Conservation (phyloP, 148 eudicot species). For the Gaultheria prostrata region DNA sequence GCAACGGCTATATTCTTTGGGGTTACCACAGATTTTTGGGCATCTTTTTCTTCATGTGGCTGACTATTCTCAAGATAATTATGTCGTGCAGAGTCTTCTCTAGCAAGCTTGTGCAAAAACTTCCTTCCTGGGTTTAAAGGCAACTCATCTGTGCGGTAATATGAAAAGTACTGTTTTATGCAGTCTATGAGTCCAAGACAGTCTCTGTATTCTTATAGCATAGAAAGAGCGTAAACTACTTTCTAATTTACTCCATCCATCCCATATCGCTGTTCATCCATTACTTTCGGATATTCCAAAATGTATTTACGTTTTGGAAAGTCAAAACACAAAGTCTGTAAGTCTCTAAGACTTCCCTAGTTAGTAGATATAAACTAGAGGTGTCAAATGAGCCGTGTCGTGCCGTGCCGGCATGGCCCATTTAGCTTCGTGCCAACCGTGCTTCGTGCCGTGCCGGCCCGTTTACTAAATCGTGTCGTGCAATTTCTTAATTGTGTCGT, state of each 20-base stretch:
- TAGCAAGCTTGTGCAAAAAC: slow-evolving; percentile 32
- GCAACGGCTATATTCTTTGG: slow-evolving; percentile 56
- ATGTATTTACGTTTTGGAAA: neutral
- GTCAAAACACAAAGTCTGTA: neutral
- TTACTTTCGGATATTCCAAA: neutral
- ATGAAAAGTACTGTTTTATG: neutral
- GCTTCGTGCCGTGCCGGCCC: no score
- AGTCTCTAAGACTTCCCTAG: neutral
- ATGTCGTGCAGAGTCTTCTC: slow-evolving; percentile 26
- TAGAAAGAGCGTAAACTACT: neutral
- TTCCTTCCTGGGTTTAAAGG: slow-evolving; percentile 46
- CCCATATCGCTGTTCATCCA: neutral
- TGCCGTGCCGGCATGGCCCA: no score
- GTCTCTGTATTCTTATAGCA: neutral
- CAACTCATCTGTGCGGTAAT: slow-evolving; percentile 34
- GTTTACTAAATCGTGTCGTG: no score
- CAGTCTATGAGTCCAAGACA: neutral
- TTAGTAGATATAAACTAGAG: neutral
- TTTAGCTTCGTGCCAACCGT: no score
- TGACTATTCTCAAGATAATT: slow-evolving; percentile 19
- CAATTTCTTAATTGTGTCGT: no score
- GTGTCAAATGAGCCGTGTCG: no score
- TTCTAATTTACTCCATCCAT: neutral
- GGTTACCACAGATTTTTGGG: slow-evolving; percentile 24
- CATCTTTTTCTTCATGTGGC: slow-evolving; percentile 21